A percentile compares a stretch with the other conserved stretches of the same genome.
Evolutionary conservation across 306 rosid genomes (phyloP).

Genomic region (Vicia villosa): DNA sequence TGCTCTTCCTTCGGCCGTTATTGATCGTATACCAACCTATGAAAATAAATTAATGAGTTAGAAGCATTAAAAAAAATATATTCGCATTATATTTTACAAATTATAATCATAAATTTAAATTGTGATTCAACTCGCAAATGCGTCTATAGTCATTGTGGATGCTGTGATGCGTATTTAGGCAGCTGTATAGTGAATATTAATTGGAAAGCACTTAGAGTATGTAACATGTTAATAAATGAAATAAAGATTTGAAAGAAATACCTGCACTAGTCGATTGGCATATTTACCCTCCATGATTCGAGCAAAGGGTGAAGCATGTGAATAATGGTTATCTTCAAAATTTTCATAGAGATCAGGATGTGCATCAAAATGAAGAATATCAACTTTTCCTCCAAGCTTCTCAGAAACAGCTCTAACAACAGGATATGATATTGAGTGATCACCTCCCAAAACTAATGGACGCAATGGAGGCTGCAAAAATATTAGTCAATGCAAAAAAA

Average conservation of each 20-base stretch:
- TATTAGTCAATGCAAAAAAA: background rate
- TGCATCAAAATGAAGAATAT: slow-evolving; percentile 89
- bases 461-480: slow-evolving; percentile 67
- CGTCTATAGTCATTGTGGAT: too few species aligned
- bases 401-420: slow-evolving; percentile 79
- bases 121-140: background rate
- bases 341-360: slow-evolving; percentile 81
- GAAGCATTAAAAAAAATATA: background rate
- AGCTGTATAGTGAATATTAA: too few species aligned
- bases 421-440: slow-evolving; percentile 84
- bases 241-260: too few species aligned
- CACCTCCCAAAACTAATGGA: slow-evolving; percentile 88
- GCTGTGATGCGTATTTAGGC: too few species aligned
- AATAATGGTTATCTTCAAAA: slow-evolving; percentile 77
- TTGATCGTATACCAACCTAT: slow-evolving; percentile 73
- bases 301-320: slow-evolving; percentile 92
- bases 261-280: slow-evolving; percentile 86
- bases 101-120: too few species aligned
- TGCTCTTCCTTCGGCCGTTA: background rate
- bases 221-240: too few species aligned
- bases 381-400: slow-evolving; percentile 86
- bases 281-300: slow-evolving; percentile 93
- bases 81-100: background rate
- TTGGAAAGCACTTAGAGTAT: too few species aligned
- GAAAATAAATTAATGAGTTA: slow-evolving; percentile 23